Conservation (phyloP, 169 alveolate species). For the Eimeria acervulina region DNA sequence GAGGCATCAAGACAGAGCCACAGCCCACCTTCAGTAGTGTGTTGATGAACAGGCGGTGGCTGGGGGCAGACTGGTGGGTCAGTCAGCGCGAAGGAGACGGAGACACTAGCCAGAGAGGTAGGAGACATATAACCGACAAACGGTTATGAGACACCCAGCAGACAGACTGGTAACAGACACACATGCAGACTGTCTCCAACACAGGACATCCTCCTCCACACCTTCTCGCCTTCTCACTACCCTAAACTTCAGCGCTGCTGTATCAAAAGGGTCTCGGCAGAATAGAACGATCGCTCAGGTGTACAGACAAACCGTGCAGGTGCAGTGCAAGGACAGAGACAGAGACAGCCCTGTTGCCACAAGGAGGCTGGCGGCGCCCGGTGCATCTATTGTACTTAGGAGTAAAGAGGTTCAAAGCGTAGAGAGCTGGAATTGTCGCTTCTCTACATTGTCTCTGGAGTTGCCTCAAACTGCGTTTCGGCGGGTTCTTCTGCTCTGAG, state of each 20-base stretch:
- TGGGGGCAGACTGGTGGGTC: constrained; percentile 74
- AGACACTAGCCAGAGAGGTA: not conserved
- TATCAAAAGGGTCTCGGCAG: not conserved
- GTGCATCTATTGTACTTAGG: not conserved
- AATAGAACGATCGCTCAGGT: not conserved
- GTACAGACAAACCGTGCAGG: not conserved
- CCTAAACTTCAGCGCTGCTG: not conserved
- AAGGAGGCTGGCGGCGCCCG: not conserved
- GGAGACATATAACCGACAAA: not conserved
- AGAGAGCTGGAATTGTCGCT: not conserved
- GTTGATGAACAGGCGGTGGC: constrained; percentile 14
- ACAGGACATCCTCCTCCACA: not conserved
- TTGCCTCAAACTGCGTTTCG: not conserved
- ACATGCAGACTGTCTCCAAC: not conserved
- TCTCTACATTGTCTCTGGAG: not conserved
- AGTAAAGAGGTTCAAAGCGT: not conserved
- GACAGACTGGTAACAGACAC: not conserved
- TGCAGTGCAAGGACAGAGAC: not conserved
- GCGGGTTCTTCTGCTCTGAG: not conserved
- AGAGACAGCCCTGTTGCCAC: not conserved
- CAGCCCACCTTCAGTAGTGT: constrained; percentile 3
- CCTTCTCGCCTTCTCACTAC: not conserved
- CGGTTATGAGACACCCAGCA: too few relatives aligned
- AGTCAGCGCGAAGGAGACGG: not conserved
- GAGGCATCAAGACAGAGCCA: not conserved